Conservation (phyloP, 768 basidiomycete genomes). For the Tulasnella sp. region DNA sequence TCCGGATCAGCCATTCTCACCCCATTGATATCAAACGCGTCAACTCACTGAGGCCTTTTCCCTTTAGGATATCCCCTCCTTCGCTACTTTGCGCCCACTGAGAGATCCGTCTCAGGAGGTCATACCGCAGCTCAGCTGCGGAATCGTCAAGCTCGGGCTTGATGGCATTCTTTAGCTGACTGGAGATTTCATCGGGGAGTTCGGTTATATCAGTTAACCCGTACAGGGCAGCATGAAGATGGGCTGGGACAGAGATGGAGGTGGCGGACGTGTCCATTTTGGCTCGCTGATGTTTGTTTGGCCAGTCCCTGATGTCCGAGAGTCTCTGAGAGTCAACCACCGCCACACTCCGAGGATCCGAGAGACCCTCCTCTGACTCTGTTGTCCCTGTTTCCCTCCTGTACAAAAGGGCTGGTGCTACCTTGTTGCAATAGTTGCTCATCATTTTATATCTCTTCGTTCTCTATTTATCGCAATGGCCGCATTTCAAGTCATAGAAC, state of each 20-base stretch:
- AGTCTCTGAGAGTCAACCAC: neutral
- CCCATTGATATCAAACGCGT: neutral
- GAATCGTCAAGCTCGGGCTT: conserved; percentile 22
- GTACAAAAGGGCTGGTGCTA: neutral
- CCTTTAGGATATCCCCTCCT: conserved; percentile 45
- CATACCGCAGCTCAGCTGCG: conserved; percentile 54
- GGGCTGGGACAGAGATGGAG: conserved; percentile 23
- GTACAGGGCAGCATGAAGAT: conserved; percentile 19
- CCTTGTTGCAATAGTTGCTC: neutral
- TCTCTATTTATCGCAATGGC: conserved; percentile 16
- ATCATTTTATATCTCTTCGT: neutral
- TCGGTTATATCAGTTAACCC: neutral
- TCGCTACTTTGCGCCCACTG: conserved; percentile 61
- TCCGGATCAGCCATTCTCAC: neutral
- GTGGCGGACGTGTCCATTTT: conserved; percentile 8
- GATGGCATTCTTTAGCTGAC: neutral
- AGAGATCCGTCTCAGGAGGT: conserved; percentile 55
- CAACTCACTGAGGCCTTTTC: conserved; percentile 42
- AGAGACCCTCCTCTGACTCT: neutral
- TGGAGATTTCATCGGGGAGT: conserved; percentile 11
- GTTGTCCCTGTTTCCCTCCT: neutral
- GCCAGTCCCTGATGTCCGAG: neutral
- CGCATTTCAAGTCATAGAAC: conserved; percentile 9
- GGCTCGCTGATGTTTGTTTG: neutral
- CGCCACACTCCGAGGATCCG: neutral